These are phyloP conservation scores for Monosporascus ibericus DNA, from an alignment of 2,329 filamentous ascomycete genomes.

Conservation along the genomic window DNA sequence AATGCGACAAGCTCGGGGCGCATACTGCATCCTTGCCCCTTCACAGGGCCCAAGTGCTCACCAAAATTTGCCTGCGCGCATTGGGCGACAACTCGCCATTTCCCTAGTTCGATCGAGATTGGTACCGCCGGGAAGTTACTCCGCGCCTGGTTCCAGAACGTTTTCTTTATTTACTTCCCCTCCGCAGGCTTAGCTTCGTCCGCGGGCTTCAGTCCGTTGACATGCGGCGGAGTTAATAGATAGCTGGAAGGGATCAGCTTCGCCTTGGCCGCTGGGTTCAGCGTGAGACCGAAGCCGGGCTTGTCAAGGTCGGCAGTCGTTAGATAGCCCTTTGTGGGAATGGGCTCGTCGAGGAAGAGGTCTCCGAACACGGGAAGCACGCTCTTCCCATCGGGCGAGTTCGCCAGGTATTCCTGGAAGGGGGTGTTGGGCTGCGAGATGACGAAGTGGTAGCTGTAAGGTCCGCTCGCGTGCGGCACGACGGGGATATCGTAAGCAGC, in stretches of 20 bases:
- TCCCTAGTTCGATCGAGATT: too few relatives aligned
- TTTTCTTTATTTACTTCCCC: conserved; percentile 4
- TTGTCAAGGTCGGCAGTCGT: conserved; percentile 76
- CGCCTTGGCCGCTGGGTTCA: conserved; percentile 66
- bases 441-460: conserved; percentile 95
- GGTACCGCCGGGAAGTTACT: too few relatives aligned
- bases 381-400: conserved; percentile 83
- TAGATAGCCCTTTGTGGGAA: conserved; percentile 76
- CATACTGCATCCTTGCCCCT: too few relatives aligned
- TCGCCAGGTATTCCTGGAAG: conserved; percentile 94
- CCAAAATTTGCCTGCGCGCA: too few relatives aligned
- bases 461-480: conserved; percentile 88
- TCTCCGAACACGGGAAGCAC: conserved; percentile 90
- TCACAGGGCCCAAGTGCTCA: too few relatives aligned
- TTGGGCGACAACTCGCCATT: too few relatives aligned
- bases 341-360: conserved; percentile 84
- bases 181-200: conserved; percentile 9
- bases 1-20: too few relatives aligned
- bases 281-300: conserved; percentile 82
- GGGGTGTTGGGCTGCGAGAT: conserved; percentile 88
- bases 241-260: conserved; percentile 71
- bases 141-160: not conserved
- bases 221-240: conserved; percentile 62
- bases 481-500: conserved; percentile 92
- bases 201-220: conserved; percentile 34